These are phyloP conservation scores for Didymella pomorum DNA, from an alignment of 2,329 filamentous ascomycete species.

Conservation along the genomic window DNA sequence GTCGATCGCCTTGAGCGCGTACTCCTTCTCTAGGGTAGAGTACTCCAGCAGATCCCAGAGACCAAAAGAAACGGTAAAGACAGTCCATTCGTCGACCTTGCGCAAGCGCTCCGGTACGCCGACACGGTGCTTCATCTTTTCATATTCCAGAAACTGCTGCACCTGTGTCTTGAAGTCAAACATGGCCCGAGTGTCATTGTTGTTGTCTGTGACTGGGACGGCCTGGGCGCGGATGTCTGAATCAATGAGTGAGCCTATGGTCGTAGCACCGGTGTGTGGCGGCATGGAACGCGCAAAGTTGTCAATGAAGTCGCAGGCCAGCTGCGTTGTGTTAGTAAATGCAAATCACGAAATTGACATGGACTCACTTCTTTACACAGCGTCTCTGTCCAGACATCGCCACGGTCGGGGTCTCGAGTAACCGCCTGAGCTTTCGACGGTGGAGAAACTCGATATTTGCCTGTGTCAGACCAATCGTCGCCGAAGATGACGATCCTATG, in stretches of 20 bases:
- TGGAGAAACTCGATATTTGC: slow-evolving; percentile 45
- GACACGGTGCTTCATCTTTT: slow-evolving; percentile 29
- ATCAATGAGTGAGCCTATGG: slow-evolving; percentile 43
- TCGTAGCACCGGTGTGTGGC: slow-evolving; percentile 25
- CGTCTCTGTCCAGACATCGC: slow-evolving; percentile 48
- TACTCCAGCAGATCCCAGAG: slow-evolving; percentile 50
- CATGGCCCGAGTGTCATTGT: slow-evolving; percentile 27
- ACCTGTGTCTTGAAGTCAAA: slow-evolving; percentile 51
- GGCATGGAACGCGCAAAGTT: slow-evolving; percentile 49
- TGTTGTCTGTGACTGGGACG: slow-evolving; percentile 25
- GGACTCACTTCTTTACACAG: slow-evolving; percentile 47
- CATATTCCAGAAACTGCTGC: slow-evolving; percentile 46
- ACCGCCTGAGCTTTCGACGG: slow-evolving; percentile 32
- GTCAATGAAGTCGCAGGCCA: slow-evolving; percentile 47
- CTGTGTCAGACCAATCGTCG: slow-evolving; percentile 51
- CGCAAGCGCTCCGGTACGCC: slow-evolving; percentile 30
- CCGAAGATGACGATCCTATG: slow-evolving; percentile 51
- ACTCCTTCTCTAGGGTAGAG: slow-evolving; percentile 36
- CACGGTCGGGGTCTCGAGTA: slow-evolving; percentile 41
- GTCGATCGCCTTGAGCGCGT: slow-evolving; percentile 42
- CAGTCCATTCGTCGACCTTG: slow-evolving; percentile 39
- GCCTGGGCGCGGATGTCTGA: slow-evolving; percentile 42
- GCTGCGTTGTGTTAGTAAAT: slow-evolving; percentile 40
- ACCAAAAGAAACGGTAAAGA: slow-evolving; percentile 51
- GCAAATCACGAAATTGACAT: not conserved